Conservation (phyloP, 2,329 filamentous ascomycete species). For the Coleophoma crateriformis region DNA sequence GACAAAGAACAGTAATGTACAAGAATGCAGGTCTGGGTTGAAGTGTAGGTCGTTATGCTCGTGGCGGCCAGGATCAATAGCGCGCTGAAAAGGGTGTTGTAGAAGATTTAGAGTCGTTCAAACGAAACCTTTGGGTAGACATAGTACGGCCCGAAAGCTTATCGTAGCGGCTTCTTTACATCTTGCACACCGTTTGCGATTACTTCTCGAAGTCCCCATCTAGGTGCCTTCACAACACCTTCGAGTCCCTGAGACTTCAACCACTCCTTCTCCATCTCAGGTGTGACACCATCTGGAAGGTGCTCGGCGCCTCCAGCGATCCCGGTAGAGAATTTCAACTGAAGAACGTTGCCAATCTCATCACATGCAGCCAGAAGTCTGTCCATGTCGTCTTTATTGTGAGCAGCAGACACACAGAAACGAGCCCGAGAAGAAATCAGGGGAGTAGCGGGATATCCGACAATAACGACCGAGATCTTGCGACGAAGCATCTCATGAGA, state of each 20-base stretch:
- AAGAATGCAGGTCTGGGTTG: not conserved
- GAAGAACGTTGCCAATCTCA: slow-evolving; percentile 84
- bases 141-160: slow-evolving; percentile 15
- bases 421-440: slow-evolving; percentile 90
- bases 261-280: slow-evolving; percentile 69
- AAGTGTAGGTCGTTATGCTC: not conserved
- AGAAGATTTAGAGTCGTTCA: not conserved
- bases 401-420: slow-evolving; percentile 91
- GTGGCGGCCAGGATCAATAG: not conserved
- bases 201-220: slow-evolving; percentile 69
- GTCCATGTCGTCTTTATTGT: slow-evolving; percentile 98
- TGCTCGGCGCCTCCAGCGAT: slow-evolving; percentile 82
- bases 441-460: slow-evolving; percentile 94
- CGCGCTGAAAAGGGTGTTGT: too few species aligned
- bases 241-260: slow-evolving; percentile 48
- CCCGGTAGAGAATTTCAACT: slow-evolving; percentile 96
- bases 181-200: slow-evolving; percentile 65
- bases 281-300: slow-evolving; percentile 63
- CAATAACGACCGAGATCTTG: slow-evolving; percentile 95
- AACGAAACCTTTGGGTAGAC: slow-evolving; percentile 4
- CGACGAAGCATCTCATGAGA: slow-evolving; percentile 97
- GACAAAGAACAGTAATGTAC: slow-evolving; percentile 15
- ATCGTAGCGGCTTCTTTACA: slow-evolving; percentile 57
- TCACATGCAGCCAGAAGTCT: slow-evolving; percentile 84
- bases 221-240: slow-evolving; percentile 47